Evolutionary conservation across 257 asterid genomes (phyloP).

Genomic region (Nicotiana sylvestris): DNA sequence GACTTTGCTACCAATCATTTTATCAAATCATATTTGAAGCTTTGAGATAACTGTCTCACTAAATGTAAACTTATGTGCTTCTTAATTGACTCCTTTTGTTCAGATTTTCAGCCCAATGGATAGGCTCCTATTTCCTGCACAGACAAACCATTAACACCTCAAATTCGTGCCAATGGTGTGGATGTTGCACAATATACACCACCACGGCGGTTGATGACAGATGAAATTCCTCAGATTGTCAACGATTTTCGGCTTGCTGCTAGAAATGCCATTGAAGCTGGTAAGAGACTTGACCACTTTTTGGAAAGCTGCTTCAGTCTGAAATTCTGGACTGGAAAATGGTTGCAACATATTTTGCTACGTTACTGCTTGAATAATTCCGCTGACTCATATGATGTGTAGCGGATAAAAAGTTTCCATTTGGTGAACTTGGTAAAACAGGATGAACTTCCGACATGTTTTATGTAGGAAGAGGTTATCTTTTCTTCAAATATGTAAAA

Average conservation of each 20-base stretch:
- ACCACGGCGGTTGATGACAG: conserved; percentile 15
- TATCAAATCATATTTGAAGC: background rate
- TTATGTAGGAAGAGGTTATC: no score
- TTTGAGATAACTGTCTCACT: background rate
- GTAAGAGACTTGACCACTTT: background rate
- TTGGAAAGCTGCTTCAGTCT: background rate
- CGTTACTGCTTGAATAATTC: background rate
- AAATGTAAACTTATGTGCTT: background rate
- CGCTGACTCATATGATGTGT: background rate
- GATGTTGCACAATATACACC: conserved; percentile 17
- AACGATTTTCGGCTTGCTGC: conserved; percentile 27
- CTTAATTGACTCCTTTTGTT: background rate
- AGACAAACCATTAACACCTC: conserved; percentile 16
- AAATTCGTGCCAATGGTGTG: background rate
- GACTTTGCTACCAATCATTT: background rate
- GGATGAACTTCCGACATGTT: background rate
- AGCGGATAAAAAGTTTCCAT: background rate
- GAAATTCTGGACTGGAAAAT: background rate
- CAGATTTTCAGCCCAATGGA: conserved; percentile 29
- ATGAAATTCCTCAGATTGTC: conserved; percentile 23
- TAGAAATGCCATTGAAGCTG: conserved; percentile 28
- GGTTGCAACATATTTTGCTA: background rate
- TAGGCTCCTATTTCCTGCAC: conserved; percentile 29
- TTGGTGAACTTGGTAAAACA: background rate
- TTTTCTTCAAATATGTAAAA: background rate